phyloP scores from a whole-genome alignment of 768 basidiomycete genomes.

The Naganishia antarctica region DNA sequence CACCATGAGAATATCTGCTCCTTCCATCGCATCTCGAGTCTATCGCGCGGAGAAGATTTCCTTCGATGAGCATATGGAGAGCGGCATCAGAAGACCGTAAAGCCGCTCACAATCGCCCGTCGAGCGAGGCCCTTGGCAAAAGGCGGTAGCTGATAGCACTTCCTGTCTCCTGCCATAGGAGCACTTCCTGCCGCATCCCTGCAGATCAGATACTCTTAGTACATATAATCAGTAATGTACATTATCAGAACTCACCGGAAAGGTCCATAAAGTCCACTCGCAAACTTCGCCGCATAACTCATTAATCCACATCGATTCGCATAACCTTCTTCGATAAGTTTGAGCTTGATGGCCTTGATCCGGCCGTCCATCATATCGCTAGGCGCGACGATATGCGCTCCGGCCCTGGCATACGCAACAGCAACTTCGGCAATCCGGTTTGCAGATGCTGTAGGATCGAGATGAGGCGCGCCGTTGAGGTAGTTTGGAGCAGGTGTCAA shows the following conservation, averaged over 20 bases:
- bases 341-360: slow-evolving; percentile 79
- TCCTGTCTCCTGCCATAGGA: slow-evolving; percentile 88
- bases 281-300: slow-evolving; percentile 97
- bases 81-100: background rate
- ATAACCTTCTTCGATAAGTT: slow-evolving; percentile 72
- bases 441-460: slow-evolving; percentile 72
- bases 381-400: slow-evolving; percentile 97
- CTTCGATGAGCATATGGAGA: background rate
- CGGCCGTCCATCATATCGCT: slow-evolving; percentile 99
- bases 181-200: slow-evolving; percentile 98
- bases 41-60: slow-evolving; percentile 48
- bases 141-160: slow-evolving; percentile 96
- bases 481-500: slow-evolving; percentile 26
- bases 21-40: slow-evolving; percentile 82
- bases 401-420: slow-evolving; percentile 82
- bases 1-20: slow-evolving; percentile 98
- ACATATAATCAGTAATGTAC: background rate
- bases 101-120: slow-evolving; percentile 73
- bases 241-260: slow-evolving; percentile 63
- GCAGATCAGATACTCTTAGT: background rate
- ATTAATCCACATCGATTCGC: slow-evolving; percentile 88
- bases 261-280: slow-evolving; percentile 88
- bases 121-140: slow-evolving; percentile 80
- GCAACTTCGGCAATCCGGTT: slow-evolving; percentile 88
- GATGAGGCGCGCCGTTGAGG: slow-evolving; percentile 29